Conservation (phyloP, 1,139 yeast species). For the Taphrina deformans region DNA sequence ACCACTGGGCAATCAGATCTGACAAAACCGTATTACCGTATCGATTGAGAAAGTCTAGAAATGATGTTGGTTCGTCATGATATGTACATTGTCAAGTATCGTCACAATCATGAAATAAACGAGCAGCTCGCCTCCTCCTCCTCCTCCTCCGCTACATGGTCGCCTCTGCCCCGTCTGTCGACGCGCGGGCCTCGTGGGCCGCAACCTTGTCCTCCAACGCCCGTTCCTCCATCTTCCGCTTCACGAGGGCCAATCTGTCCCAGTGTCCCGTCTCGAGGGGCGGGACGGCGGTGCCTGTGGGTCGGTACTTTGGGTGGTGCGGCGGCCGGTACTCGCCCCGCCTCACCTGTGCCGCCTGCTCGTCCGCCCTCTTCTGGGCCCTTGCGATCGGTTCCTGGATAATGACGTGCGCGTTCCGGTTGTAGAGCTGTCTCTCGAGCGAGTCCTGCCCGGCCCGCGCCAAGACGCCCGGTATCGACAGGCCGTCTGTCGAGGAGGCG, state of each 20-base stretch:
- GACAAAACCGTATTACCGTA: too few species aligned
- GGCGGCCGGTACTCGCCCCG: constrained; percentile 22
- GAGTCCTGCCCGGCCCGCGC: not conserved
- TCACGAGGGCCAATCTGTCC: not conserved
- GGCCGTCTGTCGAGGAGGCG: not conserved
- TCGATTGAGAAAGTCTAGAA: too few species aligned
- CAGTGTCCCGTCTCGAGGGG: constrained; percentile 10
- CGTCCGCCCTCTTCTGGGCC: constrained; percentile 7
- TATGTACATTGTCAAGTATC: too few species aligned
- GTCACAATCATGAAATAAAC: too few species aligned
- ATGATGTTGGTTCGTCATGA: too few species aligned
- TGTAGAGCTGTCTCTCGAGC: constrained; percentile 1
- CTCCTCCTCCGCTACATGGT: too few species aligned
- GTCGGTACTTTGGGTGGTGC: constrained; percentile 22
- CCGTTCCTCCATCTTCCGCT: constrained; percentile 37
- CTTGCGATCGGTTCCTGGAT: constrained; percentile 12
- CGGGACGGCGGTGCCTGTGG: constrained; percentile 11
- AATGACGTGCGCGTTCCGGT: constrained; percentile 10
- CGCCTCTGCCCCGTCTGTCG: not conserved
- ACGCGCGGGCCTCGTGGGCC: not conserved
- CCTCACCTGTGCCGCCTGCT: constrained; percentile 3
- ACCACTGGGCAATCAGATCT: too few species aligned
- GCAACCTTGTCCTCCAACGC: not conserved
- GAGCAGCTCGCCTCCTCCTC: not conserved
- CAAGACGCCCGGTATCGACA: not conserved